These are phyloP conservation scores for Kandelia obovata DNA, from an alignment of 345 rosid species.

Conservation along the genomic window DNA sequence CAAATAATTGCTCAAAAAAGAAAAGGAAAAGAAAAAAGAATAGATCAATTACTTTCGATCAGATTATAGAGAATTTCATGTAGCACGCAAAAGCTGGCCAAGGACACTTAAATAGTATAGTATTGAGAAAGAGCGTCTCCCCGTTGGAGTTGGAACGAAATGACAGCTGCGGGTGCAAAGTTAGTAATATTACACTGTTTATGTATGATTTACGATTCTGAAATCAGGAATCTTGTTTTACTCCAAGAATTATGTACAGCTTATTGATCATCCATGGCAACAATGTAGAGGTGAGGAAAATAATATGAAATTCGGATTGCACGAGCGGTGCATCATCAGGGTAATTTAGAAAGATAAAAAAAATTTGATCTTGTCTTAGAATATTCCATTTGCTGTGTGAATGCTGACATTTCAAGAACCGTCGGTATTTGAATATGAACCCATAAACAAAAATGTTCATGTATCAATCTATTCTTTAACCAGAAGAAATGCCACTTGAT, in stretches of 20 bases:
- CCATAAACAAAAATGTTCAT: no score
- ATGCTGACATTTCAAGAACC: not conserved
- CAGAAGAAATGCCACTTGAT: not conserved
- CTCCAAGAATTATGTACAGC: not conserved
- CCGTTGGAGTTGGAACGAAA: no score
- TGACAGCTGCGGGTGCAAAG: no score
- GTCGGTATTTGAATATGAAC: not conserved
- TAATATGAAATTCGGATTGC: conserved; percentile 36
- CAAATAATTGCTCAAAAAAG: no score
- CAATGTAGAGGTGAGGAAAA: conserved; percentile 16
- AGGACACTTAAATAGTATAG: no score
- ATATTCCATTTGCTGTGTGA: not conserved
- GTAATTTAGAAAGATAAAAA: conserved; percentile 2
- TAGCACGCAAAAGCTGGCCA: no score
- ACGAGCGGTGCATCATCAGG: conserved; percentile 45
- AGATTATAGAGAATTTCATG: no score
- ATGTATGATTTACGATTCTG: not conserved
- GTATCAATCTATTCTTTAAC: no score
- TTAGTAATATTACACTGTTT: not conserved
- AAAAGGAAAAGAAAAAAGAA: no score
- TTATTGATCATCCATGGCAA: not conserved
- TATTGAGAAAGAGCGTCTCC: no score
- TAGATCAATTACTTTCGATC: no score
- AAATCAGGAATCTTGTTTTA: not conserved
- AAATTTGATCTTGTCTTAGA: conserved; percentile 1